These are phyloP conservation scores for Kodamaea plutei DNA, from an alignment of 1,139 yeast species.

Conservation along the genomic window DNA sequence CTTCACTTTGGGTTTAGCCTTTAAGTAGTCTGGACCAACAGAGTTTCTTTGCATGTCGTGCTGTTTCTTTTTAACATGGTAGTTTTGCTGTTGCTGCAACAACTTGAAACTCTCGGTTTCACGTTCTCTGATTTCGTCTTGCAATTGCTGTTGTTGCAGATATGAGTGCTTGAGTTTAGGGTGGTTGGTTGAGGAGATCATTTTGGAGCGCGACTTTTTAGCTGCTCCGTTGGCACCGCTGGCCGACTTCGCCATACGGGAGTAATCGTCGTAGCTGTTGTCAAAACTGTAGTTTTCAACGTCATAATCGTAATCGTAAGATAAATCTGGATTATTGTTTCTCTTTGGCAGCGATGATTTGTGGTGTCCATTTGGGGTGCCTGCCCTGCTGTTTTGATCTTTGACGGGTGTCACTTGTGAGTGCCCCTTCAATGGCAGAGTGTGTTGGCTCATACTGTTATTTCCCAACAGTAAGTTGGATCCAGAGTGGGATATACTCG, in stretches of 20 bases:
- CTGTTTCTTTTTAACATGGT: conserved; percentile 22
- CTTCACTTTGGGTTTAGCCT: conserved; percentile 2
- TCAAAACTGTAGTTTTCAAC: conserved; percentile 21
- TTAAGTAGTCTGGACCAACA: conserved; percentile 3
- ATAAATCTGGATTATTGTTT: conserved; percentile 16
- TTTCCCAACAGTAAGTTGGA: conserved; percentile 13
- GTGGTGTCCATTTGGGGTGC: conserved; percentile 16
- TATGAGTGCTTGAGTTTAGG: conserved; percentile 18
- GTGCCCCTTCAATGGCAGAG: conserved; percentile 12
- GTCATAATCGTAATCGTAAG: conserved; percentile 20
- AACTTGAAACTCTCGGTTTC: conserved; percentile 31
- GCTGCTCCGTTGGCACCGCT: no score
- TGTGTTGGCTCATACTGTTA: no score
- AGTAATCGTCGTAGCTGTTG: conserved; percentile 21
- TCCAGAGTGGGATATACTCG: conserved; percentile 11
- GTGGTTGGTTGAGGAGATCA: conserved; percentile 19
- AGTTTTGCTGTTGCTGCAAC: conserved; percentile 31
- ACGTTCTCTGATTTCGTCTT: conserved; percentile 22
- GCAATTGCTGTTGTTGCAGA: no score
- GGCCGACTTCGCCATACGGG: conserved; percentile 6
- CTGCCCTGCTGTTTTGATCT: conserved; percentile 9
- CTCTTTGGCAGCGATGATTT: conserved; percentile 13
- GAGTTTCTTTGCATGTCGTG: conserved; percentile 7
- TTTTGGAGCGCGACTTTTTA: conserved; percentile 17
- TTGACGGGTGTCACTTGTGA: conserved; percentile 17